Percentiles rank a stretch among this genome's conserved stretches.
phyloP scores from a whole-genome alignment of 116 monocot genomes.

The Iris pallida region DNA sequence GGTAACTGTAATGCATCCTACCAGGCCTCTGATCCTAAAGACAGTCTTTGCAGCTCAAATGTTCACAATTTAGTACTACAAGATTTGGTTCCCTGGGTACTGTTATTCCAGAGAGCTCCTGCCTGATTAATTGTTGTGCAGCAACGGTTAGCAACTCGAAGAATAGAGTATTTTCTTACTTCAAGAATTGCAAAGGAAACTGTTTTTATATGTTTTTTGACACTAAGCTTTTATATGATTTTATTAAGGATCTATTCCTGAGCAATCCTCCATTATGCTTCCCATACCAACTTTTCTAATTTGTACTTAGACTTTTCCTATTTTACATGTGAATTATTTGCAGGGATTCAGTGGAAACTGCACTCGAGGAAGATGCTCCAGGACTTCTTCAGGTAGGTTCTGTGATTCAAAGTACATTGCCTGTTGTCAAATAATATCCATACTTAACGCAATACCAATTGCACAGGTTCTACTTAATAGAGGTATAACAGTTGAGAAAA shows the following conservation, averaged over 20 bases:
- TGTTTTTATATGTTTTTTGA: no score
- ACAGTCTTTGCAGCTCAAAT: no score
- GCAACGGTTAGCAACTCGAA: no score
- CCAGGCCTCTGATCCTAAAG: not conserved
- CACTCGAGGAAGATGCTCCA: constrained; percentile 98
- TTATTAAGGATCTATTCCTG: no score
- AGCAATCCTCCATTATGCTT: not conserved
- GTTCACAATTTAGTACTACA: no score
- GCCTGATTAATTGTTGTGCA: no score
- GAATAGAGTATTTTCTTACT: no score
- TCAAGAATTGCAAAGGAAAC: no score
- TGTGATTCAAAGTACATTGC: not conserved
- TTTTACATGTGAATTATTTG: constrained; percentile 6
- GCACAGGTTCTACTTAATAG: no score
- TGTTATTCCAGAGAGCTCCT: no score
- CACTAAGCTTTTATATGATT: no score
- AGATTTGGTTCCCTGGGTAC: no score
- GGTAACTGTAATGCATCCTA: constrained; percentile 4
- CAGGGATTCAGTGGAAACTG: constrained; percentile 84
- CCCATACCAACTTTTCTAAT: not conserved
- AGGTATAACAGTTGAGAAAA: constrained; percentile 65
- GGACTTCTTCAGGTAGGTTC: constrained; percentile 73
- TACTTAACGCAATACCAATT: constrained; percentile 8
- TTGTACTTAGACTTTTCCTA: not conserved
- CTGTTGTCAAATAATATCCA: constrained; percentile 4